A percentile compares a stretch with the other conserved stretches of the same genome.
Evolutionary conservation across 2,329 filamentous ascomycete genomes (phyloP).

Genomic region (Monascus ruber): DNA sequence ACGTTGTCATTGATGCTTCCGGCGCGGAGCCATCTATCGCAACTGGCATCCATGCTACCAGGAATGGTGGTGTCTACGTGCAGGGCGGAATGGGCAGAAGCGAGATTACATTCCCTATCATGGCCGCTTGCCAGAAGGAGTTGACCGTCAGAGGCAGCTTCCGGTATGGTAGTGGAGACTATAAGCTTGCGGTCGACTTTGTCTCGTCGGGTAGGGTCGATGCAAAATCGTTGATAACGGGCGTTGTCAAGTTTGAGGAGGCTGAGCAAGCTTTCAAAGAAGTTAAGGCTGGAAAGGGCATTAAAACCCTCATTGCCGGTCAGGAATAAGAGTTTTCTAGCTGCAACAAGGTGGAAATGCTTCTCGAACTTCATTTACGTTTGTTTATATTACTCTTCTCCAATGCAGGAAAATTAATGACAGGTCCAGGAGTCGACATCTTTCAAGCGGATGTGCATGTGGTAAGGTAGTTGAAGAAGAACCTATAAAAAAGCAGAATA

Average conservation of each 20-base stretch:
- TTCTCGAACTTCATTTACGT: no score
- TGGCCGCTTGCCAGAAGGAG: conserved; percentile 82
- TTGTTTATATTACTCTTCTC: no score
- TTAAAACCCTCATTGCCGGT: conserved; percentile 37
- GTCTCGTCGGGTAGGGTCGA: conserved; percentile 59
- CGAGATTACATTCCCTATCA: conserved; percentile 85
- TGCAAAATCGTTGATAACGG: conserved; percentile 68
- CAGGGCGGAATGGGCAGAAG: conserved; percentile 84
- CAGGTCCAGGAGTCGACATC: conserved; percentile 3
- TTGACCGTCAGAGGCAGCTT: conserved; percentile 78
- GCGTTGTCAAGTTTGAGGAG: conserved; percentile 64
- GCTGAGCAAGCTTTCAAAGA: conserved; percentile 80
- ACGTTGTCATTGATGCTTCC: conserved; percentile 69
- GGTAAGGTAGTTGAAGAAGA: conserved; percentile 11
- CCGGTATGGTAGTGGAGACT: conserved; percentile 80
- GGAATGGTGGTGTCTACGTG: conserved; percentile 63
- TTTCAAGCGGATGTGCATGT: conserved; percentile 6
- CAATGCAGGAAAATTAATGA: neutral
- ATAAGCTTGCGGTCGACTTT: conserved; percentile 69
- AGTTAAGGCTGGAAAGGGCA: conserved; percentile 66
- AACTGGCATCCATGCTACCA: conserved; percentile 58
- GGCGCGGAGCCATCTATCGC: conserved; percentile 72
- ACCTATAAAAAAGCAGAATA: neutral
- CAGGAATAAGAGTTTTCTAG: conserved; percentile 11
- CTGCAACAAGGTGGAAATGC: neutral